These are phyloP conservation scores for Daldinia bambusicola DNA, from an alignment of 495 filamentous ascomycete genomes.

Conservation along the genomic window DNA sequence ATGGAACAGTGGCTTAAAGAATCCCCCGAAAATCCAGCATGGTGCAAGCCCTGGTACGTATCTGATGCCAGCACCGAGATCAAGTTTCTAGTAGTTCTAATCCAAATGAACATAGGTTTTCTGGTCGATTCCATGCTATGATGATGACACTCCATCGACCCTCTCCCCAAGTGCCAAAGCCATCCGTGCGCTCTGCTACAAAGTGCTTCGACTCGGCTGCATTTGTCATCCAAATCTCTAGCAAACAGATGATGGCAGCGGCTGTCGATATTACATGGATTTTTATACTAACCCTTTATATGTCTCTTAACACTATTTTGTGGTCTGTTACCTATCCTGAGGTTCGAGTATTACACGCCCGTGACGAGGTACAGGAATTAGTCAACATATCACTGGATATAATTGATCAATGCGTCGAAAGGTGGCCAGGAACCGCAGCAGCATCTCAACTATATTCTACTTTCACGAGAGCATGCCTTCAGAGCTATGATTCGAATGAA, in stretches of 20 bases:
- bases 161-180: constrained; percentile 88
- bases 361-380: constrained; percentile 75
- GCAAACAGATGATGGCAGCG: constrained; percentile 75
- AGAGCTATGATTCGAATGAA: constrained; percentile 76
- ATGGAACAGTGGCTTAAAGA: constrained; percentile 73
- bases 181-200: constrained; percentile 75
- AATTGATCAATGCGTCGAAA: constrained; percentile 76
- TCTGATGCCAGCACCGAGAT: neutral
- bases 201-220: constrained; percentile 84
- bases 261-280: constrained; percentile 91
- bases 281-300: constrained; percentile 86
- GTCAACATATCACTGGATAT: constrained; percentile 77
- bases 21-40: constrained; percentile 57
- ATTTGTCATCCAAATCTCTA: constrained; percentile 80
- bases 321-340: constrained; percentile 84
- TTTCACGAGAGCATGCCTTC: constrained; percentile 82
- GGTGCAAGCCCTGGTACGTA: constrained; percentile 65
- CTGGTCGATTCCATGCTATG: constrained; percentile 81
- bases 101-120: constrained; percentile 68
- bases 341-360: constrained; percentile 73
- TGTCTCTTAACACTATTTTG: constrained; percentile 84
- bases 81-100: constrained; percentile 2
- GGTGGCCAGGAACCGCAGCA: constrained; percentile 90
- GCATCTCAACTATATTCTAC: constrained; percentile 81
- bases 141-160: constrained; percentile 84